Evolutionary conservation across 2,329 filamentous ascomycete genomes (phyloP), one percentile per base, ranked within the genome.

Genomic region (Mariannaea sp.): DNA sequence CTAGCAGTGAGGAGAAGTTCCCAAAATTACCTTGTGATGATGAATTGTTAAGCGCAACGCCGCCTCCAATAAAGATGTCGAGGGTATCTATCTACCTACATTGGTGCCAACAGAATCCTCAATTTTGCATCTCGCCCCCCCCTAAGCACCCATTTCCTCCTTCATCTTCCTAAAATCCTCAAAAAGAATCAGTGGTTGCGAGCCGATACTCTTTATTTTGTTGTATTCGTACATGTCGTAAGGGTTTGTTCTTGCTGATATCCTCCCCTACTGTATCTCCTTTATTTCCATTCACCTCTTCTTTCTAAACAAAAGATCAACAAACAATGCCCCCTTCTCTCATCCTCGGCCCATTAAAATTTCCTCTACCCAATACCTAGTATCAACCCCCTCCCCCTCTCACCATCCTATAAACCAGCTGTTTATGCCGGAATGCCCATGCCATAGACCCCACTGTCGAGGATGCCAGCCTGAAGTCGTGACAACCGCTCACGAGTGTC

Each of bases 401-500:
- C n/a, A n/a, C n/a, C n/a, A n/a, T n/a, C n/a, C n/a, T n/a, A n/a
- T 20, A 33, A 47, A 6, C 17, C 26, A 26, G 7, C 29, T 19
- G 17, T 39, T 49, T 42, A 73, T 30, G 62, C 65, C n/a, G 65
- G 55, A 60, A 71, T 67, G 33, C 70, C 63, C 60, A 68, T 61
- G 10, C 65, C 61, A 49, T 74, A 74, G 9, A 71, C 60, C 7
- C 72, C 72, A 36, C 65, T 71, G 46, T 74, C 70, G 22, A 75
- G 47, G n/a, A 75, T 72, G 7, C 73, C 72, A 12, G 72, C 72
- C 55, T 76, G 74, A 30, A 76, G 61, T 33, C 72, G 68, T 29
- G 74, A 75, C 49, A 76, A 46, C 30, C 71, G 66, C 65, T 76
- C 74, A 32, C 74, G 68, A 10, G 73, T 75, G 47, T 76, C 73